A percentile compares a stretch with the other conserved stretches of the same genome.
These are phyloP conservation scores for Musa balbisiana DNA, from an alignment of 202 grass and related monocot genomes.

Conservation along the genomic window DNA sequence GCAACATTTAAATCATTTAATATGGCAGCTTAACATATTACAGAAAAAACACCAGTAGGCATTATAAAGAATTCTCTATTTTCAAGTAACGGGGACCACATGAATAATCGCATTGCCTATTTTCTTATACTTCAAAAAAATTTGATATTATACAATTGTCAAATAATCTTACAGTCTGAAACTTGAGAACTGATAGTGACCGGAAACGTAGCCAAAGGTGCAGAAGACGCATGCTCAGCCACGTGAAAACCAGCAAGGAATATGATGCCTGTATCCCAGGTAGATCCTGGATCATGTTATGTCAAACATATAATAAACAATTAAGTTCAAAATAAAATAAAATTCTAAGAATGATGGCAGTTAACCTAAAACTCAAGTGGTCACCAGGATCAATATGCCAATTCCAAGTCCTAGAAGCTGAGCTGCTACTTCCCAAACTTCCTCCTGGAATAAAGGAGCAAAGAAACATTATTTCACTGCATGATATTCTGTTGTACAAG, in stretches of 20 bases:
- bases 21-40: too few species aligned
- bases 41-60: too few species aligned
- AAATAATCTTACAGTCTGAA: slow-evolving; percentile 57
- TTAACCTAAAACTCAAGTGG: slow-evolving; percentile 24
- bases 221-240: slow-evolving; percentile 58
- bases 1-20: too few species aligned
- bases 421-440: slow-evolving; percentile 97
- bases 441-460: slow-evolving; percentile 52
- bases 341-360: background rate
- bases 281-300: slow-evolving; percentile 48
- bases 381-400: slow-evolving; percentile 71
- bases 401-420: slow-evolving; percentile 61
- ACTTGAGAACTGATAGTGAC: slow-evolving; percentile 79
- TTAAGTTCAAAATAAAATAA: slow-evolving; percentile 3
- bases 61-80: too few species aligned
- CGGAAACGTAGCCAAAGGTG: slow-evolving; percentile 92
- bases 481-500: background rate
- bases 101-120: background rate
- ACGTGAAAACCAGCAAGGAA: slow-evolving; percentile 49
- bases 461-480: slow-evolving; percentile 12
- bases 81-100: background rate
- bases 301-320: slow-evolving; percentile 3
- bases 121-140: background rate
- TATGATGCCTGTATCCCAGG: slow-evolving; percentile 71
- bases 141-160: too few species aligned